Evolutionary conservation across 164 flowering plant genomes (phyloP), one percentile per base, ranked within the genome.

Genomic region (Umbilicus rupestris): DNA sequence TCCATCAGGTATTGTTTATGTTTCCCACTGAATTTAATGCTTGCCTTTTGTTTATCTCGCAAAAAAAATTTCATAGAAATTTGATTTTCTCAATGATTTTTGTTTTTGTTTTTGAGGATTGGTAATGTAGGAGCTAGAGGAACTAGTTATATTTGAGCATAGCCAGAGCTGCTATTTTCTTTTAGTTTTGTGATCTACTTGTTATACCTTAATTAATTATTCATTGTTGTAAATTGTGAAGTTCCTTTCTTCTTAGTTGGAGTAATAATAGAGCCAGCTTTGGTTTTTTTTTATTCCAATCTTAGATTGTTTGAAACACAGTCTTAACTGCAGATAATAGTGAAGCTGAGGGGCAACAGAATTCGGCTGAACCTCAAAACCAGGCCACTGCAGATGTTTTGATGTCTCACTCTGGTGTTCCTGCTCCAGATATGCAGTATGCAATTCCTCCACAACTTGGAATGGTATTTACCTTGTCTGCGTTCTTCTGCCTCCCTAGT

Each of bases 291-390:
- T 17, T 35, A n/a, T n/a, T n/a, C 31, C 39, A 26, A 65, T 41
- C 64, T 28, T 62, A 55, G 50, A 49, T 8, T 50, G 22, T 50
- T 28, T 50, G 57, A 50, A 50, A 39, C 16, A 22, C 33, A 11
- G 0, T 28, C 19, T 28, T 33, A 28, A 26, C 8, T 55, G 60
- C 79, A 89, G 96, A 84, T 73, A 82, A 78, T 64, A 66, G 80
- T 73, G 87, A 81, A 70, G 75, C 76, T 45, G 86, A 83, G 73
- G 92, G 85, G 72, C 86, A 72, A 69, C 87, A 78, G 72, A 77
- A 78, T 46, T 83, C 76, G 26, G 50, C 78, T 22, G 89, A 83
- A 69, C 33, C 79, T 63, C 84, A 77, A 63, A 59, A 60, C 39
- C 88, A 81, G 37, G 72, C 80, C 66, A 59, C 86, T 44, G 77